Base-by-base conservation (phyloP, 2,329 filamentous ascomycete species). In the Dactylellina parvicollis region DNA sequence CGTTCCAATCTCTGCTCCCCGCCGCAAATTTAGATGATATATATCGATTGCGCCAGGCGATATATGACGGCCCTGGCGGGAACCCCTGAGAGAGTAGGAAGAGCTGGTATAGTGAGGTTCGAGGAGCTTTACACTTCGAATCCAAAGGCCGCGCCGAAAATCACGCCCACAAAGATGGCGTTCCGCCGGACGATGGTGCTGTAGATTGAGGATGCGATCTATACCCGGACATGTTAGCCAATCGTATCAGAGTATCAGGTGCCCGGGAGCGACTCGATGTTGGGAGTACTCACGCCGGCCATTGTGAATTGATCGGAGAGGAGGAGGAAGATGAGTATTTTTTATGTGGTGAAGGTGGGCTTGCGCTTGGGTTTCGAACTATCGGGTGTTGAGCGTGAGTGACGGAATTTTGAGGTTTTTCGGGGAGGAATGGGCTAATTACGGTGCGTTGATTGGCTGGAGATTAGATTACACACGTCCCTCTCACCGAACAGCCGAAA, bases 61-160 rank as follows among this genome's bases (percentile, higher is more conserved):
- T n/a, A n/a, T n/a, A n/a, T n/a, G n/a, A n/a, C n/a, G n/a, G n/a
- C n/a, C n/a, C n/a, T n/a, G n/a, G n/a, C n/a, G 24, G 22, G 40
- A 55, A 18, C 32, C 46, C 20, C n/a, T 34, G 10, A 4, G 24
- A 7, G n/a, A 34, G 36, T 52, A 22, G 18, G 18, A 20, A 10
- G 22, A 36, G 30, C 16, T 54, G 59, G 59, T 4, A 28, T 5
- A 42, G 26, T 7, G 75, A 59, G 76, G 83, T n/a, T n/a, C n/a
- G n/a, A n/a, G n/a, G n/a, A n/a, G n/a, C n/a, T 91, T 80, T 88
- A 99, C 95, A 99, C 86, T 85, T 98, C 92, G 81, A 96, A 92
- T 76, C 86, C 91, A 81, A 99, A 99, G 77, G 93, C 94, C 77
- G 88, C 86, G 78, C 85, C 87, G 82, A 99, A 99, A 80, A 99